Conservation (phyloP, 106 monocot species). For the Allium cepa region DNA sequence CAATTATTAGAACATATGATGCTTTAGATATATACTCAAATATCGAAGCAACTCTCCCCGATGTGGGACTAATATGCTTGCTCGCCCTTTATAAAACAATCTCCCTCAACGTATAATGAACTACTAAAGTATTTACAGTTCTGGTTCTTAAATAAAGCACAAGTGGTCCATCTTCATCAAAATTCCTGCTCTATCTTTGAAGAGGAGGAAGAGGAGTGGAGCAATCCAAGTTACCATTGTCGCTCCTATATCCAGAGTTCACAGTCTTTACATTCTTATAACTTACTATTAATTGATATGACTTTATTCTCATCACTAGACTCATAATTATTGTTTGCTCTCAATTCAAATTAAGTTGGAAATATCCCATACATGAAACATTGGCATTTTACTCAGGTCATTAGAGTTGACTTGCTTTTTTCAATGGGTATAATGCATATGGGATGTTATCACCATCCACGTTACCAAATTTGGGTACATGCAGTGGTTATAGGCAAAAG, state of each 20-base stretch:
- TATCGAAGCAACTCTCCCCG: too few species aligned
- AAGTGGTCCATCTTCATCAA: conserved; percentile 1
- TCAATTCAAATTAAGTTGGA: neutral
- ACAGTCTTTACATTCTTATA: neutral
- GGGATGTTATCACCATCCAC: conserved; percentile 25
- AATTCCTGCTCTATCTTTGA: neutral
- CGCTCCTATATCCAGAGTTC: neutral
- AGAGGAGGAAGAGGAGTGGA: neutral
- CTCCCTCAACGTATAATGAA: too few species aligned
- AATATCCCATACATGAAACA: conserved; percentile 6
- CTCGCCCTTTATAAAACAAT: too few species aligned
- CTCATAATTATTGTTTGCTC: neutral
- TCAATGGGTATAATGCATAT: conserved; percentile 13
- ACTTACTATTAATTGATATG: neutral
- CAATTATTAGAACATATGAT: too few species aligned
- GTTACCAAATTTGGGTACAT: conserved; percentile 34
- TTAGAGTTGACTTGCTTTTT: conserved; percentile 20
- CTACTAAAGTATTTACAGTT: neutral
- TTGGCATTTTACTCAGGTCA: conserved; percentile 29
- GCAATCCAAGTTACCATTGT: neutral
- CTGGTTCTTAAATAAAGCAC: neutral
- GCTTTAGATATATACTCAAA: too few species aligned
- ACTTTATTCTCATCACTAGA: too few species aligned
- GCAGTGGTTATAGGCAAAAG: neutral
- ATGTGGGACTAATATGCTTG: too few species aligned